These are phyloP conservation scores for Penicillium glabrum DNA, from an alignment of 2,329 filamentous ascomycete species.

Conservation along the genomic window DNA sequence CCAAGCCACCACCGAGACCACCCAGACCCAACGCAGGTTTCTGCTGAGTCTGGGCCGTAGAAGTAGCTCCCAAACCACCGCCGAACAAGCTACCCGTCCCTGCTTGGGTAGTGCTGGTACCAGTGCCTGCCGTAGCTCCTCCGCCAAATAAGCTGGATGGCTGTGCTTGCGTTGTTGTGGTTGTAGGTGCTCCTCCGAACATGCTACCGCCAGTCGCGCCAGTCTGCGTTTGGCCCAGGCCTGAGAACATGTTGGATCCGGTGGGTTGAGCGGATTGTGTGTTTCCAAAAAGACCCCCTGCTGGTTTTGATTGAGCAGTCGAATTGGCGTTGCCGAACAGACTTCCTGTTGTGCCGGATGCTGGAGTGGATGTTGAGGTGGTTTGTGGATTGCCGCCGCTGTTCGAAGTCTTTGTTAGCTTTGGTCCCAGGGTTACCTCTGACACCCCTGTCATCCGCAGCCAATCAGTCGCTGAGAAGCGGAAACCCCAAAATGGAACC, in stretches of 20 bases:
- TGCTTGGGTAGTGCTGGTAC: constrained; percentile 6
- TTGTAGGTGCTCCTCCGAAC: constrained; percentile 28
- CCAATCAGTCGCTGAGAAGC: background rate
- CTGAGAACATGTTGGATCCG: constrained; percentile 35
- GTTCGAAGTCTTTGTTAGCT: constrained; percentile 23
- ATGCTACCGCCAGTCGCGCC: constrained; percentile 27
- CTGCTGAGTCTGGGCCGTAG: constrained; percentile 33
- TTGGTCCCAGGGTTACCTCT: background rate
- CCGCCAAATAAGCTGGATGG: constrained; percentile 36
- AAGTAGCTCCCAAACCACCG: constrained; percentile 16
- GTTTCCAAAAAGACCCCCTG: constrained; percentile 32
- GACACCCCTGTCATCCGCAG: background rate
- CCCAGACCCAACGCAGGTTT: constrained; percentile 31
- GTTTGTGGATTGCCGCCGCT: constrained; percentile 30
- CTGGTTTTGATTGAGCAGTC: constrained; percentile 32
- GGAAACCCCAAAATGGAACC: background rate
- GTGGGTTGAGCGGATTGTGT: constrained; percentile 29
- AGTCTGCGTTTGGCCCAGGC: constrained; percentile 27
- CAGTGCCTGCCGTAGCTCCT: constrained; percentile 12
- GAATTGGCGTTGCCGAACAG: constrained; percentile 32
- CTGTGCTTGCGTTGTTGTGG: constrained; percentile 32
- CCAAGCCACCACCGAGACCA: constrained; percentile 22
- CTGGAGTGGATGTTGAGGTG: constrained; percentile 26
- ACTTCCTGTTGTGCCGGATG: constrained; percentile 28
- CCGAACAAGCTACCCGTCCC: constrained; percentile 14